A percentile compares a stretch with the other conserved stretches of the same genome.
These are phyloP conservation scores for Serpula lacrymans DNA, from an alignment of 768 basidiomycete genomes.

Conservation along the genomic window DNA sequence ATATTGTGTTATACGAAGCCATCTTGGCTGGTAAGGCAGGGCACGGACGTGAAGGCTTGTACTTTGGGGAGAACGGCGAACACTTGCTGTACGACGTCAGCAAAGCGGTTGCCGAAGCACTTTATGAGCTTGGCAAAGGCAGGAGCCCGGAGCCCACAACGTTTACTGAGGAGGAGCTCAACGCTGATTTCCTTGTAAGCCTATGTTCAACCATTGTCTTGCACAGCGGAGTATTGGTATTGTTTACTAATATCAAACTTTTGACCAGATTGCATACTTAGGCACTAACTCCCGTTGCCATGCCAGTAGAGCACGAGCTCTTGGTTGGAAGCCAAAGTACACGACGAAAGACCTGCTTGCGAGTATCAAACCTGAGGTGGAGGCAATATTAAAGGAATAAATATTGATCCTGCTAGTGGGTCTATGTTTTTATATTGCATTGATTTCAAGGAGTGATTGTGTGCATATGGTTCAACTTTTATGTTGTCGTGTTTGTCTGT, in stretches of 20 bases:
- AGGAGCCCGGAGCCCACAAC: slow-evolving; percentile 38
- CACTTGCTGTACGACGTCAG: slow-evolving; percentile 41
- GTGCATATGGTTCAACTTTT: too few species aligned
- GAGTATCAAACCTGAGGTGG: slow-evolving; percentile 37
- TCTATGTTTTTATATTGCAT: slow-evolving; percentile 7
- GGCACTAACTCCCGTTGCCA: slow-evolving; percentile 23
- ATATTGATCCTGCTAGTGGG: slow-evolving; percentile 37
- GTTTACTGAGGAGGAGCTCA: slow-evolving; percentile 41
- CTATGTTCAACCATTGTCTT: too few species aligned
- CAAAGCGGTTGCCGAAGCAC: slow-evolving; percentile 34
- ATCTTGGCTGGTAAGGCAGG: slow-evolving; percentile 16
- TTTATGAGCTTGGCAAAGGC: slow-evolving; percentile 37
- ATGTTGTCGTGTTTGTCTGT: too few species aligned
- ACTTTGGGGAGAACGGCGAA: slow-evolving; percentile 52
- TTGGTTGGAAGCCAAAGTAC: slow-evolving; percentile 31
- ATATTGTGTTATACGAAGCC: slow-evolving; percentile 39
- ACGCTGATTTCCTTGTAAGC: slow-evolving; percentile 5
- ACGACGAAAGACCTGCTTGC: slow-evolving; percentile 38
- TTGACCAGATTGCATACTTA: slow-evolving; percentile 10
- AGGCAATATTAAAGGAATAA: slow-evolving; percentile 24
- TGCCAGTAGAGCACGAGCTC: slow-evolving; percentile 14
- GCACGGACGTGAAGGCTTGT: slow-evolving; percentile 50
- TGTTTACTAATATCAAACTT: too few species aligned
- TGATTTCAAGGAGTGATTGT: too few species aligned
- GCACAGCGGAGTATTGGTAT: slow-evolving; percentile 4